Percentiles rank a stretch among this genome's conserved stretches.
Evolutionary conservation across 1,139 yeast genomes (phyloP).

Genomic region (Kluyveromyces sp.): DNA sequence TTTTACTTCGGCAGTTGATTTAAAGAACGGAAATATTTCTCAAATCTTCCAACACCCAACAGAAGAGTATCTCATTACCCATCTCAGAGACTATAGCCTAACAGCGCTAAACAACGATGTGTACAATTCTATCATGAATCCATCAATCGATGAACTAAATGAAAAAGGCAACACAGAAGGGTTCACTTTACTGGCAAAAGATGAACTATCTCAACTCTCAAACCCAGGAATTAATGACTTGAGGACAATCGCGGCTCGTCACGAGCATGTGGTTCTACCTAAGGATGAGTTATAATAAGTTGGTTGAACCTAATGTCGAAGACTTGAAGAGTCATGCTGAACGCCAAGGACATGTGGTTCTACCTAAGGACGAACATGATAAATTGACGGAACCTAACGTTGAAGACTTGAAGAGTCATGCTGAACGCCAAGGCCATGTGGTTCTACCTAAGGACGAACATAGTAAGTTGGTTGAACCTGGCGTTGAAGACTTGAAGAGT

Average conservation of each 20-base stretch:
- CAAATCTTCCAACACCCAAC: constrained; percentile 7
- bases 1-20: not conserved
- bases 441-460: constrained; percentile 2
- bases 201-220: too few species aligned
- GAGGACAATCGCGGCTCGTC: too few species aligned
- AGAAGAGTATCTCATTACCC: constrained; percentile 7
- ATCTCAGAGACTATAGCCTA: constrained; percentile 12
- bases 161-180: not conserved
- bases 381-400: constrained; percentile 1
- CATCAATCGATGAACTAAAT: constrained; percentile 1
- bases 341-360: constrained; percentile 16
- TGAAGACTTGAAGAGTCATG: constrained; percentile 5
- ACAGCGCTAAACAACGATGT: constrained; percentile 14
- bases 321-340: constrained; percentile 8
- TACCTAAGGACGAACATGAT: constrained; percentile 10
- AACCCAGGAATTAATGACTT: too few species aligned
- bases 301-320: too few species aligned
- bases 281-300: too few species aligned
- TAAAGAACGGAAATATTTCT: not conserved
- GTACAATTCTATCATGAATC: constrained; percentile 2
- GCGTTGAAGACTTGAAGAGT: constrained; percentile 11
- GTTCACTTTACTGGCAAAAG: not conserved
- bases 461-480: constrained; percentile 7
- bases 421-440: constrained; percentile 3
- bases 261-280: too few species aligned